A percentile compares a stretch with the other conserved stretches of the same genome.
Evolutionary conservation across 2,329 filamentous ascomycete species (phyloP).

Genomic region (Xylaria sp.): DNA sequence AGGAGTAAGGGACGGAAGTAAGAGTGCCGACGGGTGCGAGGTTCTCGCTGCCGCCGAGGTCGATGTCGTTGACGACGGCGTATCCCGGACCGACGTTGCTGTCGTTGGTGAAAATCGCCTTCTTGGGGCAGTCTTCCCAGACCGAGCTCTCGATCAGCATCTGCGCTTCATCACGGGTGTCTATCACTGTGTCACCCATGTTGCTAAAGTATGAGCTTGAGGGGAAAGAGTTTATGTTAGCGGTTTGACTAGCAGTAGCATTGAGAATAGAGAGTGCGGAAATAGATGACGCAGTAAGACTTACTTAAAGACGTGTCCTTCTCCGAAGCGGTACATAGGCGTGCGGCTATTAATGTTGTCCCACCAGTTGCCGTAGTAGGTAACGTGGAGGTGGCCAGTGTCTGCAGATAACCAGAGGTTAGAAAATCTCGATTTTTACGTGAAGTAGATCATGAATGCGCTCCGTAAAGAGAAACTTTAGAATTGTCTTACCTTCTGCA

Average conservation of each 20-base stretch:
- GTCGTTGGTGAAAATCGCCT: slow-evolving; percentile 52
- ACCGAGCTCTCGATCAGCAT: slow-evolving; percentile 38
- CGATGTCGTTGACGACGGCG: slow-evolving; percentile 52
- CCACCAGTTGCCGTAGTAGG: slow-evolving; percentile 68
- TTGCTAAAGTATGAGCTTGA: slow-evolving; percentile 33
- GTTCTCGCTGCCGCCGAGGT: slow-evolving; percentile 53
- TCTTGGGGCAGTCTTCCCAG: slow-evolving; percentile 35
- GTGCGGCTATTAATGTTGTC: slow-evolving; percentile 66
- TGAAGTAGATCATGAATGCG: background rate
- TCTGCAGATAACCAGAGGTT: slow-evolving; percentile 47
- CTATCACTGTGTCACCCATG: slow-evolving; percentile 30
- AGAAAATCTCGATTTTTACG: background rate
- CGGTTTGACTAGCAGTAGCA: background rate
- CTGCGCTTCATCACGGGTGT: slow-evolving; percentile 36
- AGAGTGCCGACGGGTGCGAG: slow-evolving; percentile 53
- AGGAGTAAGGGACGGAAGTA: slow-evolving; percentile 54
- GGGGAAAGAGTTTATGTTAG: slow-evolving; percentile 1
- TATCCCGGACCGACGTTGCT: slow-evolving; percentile 47
- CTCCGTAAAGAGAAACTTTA: too few species aligned
- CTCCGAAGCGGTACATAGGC: slow-evolving; percentile 68
- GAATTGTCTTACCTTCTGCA: slow-evolving; percentile 49
- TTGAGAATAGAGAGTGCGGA: background rate
- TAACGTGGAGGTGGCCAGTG: slow-evolving; percentile 64
- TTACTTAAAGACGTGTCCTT: slow-evolving; percentile 60
- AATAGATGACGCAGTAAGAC: background rate